Percentiles rank a stretch among this genome's conserved stretches.
phyloP scores from a whole-genome alignment of 345 rosid genomes.

The Combretum micranthum region DNA sequence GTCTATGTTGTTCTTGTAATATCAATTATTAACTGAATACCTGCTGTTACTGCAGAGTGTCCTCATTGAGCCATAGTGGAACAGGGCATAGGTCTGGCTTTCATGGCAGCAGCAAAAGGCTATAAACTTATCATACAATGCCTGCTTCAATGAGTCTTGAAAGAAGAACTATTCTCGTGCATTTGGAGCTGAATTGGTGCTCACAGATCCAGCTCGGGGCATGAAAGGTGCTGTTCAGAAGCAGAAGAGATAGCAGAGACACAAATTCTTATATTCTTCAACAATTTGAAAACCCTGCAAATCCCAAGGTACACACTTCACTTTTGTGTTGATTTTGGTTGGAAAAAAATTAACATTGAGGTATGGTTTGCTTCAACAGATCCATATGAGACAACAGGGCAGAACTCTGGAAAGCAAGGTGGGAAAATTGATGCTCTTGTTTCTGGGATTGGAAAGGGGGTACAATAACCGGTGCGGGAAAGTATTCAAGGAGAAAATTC shows the following conservation, averaged over 20 bases:
- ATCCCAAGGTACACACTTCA: conserved; percentile 49
- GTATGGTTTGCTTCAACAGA: conserved; percentile 17
- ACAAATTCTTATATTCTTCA: conserved; percentile 52
- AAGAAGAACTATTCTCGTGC: conserved; percentile 77
- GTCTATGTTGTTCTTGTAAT: conserved; percentile 1
- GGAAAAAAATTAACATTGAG: not conserved
- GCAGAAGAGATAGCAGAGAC: conserved; percentile 61
- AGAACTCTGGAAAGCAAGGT: conserved; percentile 55
- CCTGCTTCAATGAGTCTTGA: conserved; percentile 84
- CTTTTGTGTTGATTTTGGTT: too few relatives aligned
- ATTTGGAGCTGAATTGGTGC: conserved; percentile 72
- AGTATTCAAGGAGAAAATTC: conserved; percentile 65
- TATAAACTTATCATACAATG: too few relatives aligned
- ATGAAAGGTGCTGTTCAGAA: conserved; percentile 70
- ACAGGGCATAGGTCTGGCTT: conserved; percentile 69
- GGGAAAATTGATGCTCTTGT: conserved; percentile 57
- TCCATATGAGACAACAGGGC: conserved; percentile 68
- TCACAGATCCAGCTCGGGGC: conserved; percentile 60
- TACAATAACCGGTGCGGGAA: conserved; percentile 54
- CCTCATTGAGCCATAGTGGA: conserved; percentile 75
- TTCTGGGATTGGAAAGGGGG: conserved; percentile 64
- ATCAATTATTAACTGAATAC: conserved; percentile 2
- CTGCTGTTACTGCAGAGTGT: conserved; percentile 38
- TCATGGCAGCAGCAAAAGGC: conserved; percentile 71
- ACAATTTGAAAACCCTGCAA: conserved; percentile 69